Conservation (phyloP, 73 alveolate genomes). For the Paramecium tetraurelia region DNA sequence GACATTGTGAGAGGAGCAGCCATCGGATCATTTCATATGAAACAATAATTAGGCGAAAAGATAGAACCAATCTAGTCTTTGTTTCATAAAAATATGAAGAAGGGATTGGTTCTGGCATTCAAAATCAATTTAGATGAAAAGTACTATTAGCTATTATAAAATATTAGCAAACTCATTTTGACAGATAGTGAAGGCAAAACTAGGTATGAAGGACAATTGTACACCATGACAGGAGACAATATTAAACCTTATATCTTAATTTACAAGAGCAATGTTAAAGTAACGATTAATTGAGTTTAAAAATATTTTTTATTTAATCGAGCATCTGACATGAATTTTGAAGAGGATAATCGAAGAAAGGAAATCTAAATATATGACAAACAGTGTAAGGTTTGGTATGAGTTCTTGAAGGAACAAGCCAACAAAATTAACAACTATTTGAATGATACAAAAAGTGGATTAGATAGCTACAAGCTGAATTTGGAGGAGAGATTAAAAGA, state of each 20-base stretch:
- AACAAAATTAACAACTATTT: background rate
- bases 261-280: background rate
- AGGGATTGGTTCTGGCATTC: background rate
- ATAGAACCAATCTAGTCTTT: background rate
- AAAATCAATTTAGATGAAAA: constrained; percentile 32
- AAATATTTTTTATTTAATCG: background rate
- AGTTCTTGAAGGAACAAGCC: background rate
- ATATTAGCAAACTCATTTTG: background rate
- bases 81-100: background rate
- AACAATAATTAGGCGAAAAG: background rate
- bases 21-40: constrained; percentile 17
- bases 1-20: constrained; percentile 29
- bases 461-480: background rate
- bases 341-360: background rate
- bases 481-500: background rate
- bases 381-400: background rate
- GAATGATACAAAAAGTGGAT: background rate
- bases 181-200: background rate
- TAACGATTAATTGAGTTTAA: constrained; percentile 16
- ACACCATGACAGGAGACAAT: background rate
- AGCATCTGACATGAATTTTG: background rate
- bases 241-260: background rate
- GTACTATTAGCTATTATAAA: background rate
- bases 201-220: constrained; percentile 33
- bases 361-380: background rate